phyloP scores from a whole-genome alignment of 805 yeast genomes.

The Teunomyces atbi region DNA sequence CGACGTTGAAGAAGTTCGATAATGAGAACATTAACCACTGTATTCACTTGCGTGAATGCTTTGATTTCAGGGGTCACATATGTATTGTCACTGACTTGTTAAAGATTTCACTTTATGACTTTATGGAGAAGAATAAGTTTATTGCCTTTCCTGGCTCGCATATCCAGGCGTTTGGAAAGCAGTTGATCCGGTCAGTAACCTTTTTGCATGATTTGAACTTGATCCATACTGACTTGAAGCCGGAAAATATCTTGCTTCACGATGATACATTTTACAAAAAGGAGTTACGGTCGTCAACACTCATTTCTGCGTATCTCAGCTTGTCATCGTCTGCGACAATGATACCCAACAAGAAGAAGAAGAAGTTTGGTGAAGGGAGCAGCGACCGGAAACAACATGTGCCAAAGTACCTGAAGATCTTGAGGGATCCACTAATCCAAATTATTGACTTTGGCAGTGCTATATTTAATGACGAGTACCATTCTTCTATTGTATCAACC shows the following conservation, averaged over 20 bases:
- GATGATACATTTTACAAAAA: conserved; percentile 47
- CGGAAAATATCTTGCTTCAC: conserved; percentile 82
- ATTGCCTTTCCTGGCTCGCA: conserved; percentile 94
- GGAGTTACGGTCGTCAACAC: conserved; percentile 31
- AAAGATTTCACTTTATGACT: conserved; percentile 85
- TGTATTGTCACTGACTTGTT: conserved; percentile 89
- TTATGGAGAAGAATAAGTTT: conserved; percentile 77
- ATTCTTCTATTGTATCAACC: conserved; percentile 87
- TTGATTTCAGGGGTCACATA: conserved; percentile 90
- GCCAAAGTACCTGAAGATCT: conserved; percentile 44
- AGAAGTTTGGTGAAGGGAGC: conserved; percentile 2
- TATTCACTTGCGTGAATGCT: conserved; percentile 82
- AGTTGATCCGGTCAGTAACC: conserved; percentile 78
- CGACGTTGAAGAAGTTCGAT: conserved; percentile 72
- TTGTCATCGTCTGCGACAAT: conserved; percentile 10
- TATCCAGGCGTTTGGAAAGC: conserved; percentile 84
- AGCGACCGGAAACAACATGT: not conserved
- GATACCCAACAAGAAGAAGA: conserved; percentile 1
- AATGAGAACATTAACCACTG: conserved; percentile 68
- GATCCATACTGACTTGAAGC: conserved; percentile 95
- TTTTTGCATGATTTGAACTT: conserved; percentile 86
- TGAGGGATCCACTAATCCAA: conserved; percentile 78
- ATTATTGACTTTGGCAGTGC: conserved; percentile 98
- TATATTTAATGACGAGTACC: conserved; percentile 90
- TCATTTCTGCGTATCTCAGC: conserved; percentile 32